Conservation (phyloP, 2,329 filamentous ascomycete genomes). For the Annulohypoxylon truncatum region DNA sequence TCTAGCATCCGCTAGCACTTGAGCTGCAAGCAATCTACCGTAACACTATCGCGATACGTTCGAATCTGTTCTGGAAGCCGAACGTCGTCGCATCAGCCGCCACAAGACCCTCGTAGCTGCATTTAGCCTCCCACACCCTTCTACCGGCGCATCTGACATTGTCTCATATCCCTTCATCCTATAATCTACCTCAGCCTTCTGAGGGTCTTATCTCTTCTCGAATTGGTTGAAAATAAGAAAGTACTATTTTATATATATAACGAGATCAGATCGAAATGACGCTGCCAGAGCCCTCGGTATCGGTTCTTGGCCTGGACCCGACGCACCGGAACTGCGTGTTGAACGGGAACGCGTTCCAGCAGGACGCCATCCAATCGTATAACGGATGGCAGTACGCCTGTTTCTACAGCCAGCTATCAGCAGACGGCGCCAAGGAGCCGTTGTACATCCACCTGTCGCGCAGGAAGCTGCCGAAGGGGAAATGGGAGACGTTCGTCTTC, state of each 20-base stretch:
- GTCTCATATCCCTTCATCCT: neutral
- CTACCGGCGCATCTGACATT: constrained; percentile 6
- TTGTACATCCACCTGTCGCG: constrained; percentile 60
- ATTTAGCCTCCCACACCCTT: constrained; percentile 31
- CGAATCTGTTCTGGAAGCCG: constrained; percentile 26
- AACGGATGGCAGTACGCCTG: constrained; percentile 62
- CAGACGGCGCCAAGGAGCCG: constrained; percentile 45
- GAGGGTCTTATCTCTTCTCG: constrained; percentile 1
- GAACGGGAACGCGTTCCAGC: constrained; percentile 63
- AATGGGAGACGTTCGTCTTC: constrained; percentile 61
- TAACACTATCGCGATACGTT: constrained; percentile 23
- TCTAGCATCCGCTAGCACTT: neutral
- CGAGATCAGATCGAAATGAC: constrained; percentile 31
- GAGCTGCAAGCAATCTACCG: constrained; percentile 25
- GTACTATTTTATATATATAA: neutral
- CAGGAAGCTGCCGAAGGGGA: constrained; percentile 53
- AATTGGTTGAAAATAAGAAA: neutral
- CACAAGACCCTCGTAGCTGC: constrained; percentile 13
- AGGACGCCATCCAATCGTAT: constrained; percentile 59
- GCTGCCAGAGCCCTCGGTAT: constrained; percentile 49
- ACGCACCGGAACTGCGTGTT: constrained; percentile 52
- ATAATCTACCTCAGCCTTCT: neutral
- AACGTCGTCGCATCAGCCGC: constrained; percentile 12
- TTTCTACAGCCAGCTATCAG: constrained; percentile 54
- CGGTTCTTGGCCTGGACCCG: constrained; percentile 53